A percentile compares a stretch with the other conserved stretches of the same genome.
phyloP scores from a whole-genome alignment of 164 flowering plant genomes.

The grape (Vitis vinifera) region ASM3070453v1 NC_081817.1:5514501-5515000 shows the following conservation, averaged over 20 bases:
- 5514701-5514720: constrained; percentile 64
- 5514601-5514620: constrained; percentile 70
- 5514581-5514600: constrained; percentile 82
- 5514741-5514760: constrained; percentile 27
- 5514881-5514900: constrained; percentile 16
- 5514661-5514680: constrained; percentile 63
- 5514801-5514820: constrained; percentile 45
- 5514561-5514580: constrained; percentile 78
- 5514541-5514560: constrained; percentile 69
- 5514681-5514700: constrained; percentile 39
- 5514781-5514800: constrained; percentile 78
- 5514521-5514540: constrained; percentile 66
- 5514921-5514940: constrained; percentile 20
- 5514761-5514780: constrained; percentile 35
- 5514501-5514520: constrained; percentile 71
- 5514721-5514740: constrained; percentile 36
- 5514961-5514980: constrained; percentile 44
- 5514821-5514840: constrained; percentile 91
- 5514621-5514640: constrained; percentile 49
- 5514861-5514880: constrained; percentile 17
- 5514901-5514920: constrained; percentile 20
- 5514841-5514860: constrained; percentile 49
- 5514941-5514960: constrained; percentile 75
- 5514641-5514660: constrained; percentile 24
- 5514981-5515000: constrained; percentile 68